Base-by-base conservation (phyloP, 2,329 filamentous ascomycete species). In the Botrytis byssoidea region DNA sequence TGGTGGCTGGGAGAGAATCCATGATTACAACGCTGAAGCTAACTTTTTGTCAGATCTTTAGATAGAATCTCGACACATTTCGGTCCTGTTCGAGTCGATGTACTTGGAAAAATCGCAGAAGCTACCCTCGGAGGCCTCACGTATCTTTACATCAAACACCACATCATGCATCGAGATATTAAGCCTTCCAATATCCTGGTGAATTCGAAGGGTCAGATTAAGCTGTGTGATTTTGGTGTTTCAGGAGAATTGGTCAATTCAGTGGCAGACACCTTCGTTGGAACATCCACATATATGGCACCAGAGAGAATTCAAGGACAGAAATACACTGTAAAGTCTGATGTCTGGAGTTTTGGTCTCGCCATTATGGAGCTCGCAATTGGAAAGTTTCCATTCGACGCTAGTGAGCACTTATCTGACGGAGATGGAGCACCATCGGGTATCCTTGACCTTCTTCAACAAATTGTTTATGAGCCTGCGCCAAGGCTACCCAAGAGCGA, bases 121-220 rank as follows among this genome's bases (percentile, higher is more conserved):
- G 95, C 95, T 7, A 95, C 97, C 8, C 88, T 99, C 7, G 95
- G 93, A 67, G 96, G 96, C 20, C 87, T 99, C 74, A 95, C 94
- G 48, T 99, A 99, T 81, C 91, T 99, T 67, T 99, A 98, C 85
- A 91, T 92, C 78, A 93, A 93, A 78, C 95, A 98, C 82, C 93
- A 96, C 80, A 99, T 99, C 82, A 98, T 99, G 95, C 96, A 99
- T 83, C 91, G 96, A 83, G 96, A 99, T 82, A 97, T 99, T 85
- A 99, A 99, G 81, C 96, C 96, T 1, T 98, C 96, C 63, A 99
- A 99, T 82, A 95, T 99, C 74, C 87, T 99, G 40, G 93, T 98
- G 81, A 98, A 98, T 85, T 98, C 95, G 29, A 90, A 91, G 72
- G 96, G 96, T 20, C 90, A 92, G 78, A 98, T 99, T 87, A 99